Conservation (phyloP, 2,329 filamentous ascomycete genomes). For the Alternaria postmessia region DNA sequence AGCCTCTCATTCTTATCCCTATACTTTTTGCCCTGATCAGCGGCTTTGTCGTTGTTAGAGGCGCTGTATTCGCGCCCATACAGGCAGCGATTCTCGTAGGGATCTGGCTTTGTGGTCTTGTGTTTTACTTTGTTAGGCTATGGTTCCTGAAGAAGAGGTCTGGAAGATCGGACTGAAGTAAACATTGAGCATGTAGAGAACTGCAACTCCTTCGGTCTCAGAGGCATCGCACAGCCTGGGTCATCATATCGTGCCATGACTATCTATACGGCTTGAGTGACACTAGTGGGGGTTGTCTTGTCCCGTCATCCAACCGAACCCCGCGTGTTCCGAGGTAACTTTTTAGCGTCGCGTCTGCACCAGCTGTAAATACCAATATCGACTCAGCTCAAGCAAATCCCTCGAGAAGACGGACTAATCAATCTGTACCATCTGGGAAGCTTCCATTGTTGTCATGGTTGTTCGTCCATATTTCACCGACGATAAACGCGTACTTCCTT, state of each 20-base stretch:
- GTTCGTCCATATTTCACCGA: constrained; percentile 39
- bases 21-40: constrained; percentile 65
- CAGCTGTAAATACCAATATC: neutral
- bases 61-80: constrained; percentile 46
- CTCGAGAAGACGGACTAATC: neutral
- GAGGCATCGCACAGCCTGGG: neutral
- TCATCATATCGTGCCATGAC: neutral
- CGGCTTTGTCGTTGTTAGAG: constrained; percentile 47
- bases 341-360: neutral
- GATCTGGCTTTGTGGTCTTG: constrained; percentile 39
- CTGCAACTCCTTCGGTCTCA: neutral
- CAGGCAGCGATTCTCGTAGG: constrained; percentile 42
- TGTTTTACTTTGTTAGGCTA: constrained; percentile 26
- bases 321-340: constrained; percentile 11
- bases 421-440: neutral
- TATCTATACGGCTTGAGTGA: neutral
- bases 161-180: neutral
- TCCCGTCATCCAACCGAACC: neutral
- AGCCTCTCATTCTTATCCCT: constrained; percentile 63
- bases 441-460: constrained; percentile 24
- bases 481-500: constrained; percentile 43
- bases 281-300: neutral
- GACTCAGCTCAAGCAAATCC: neutral
- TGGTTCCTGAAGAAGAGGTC: constrained; percentile 11
- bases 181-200: neutral